Evolutionary conservation across 2,329 filamentous ascomycete species (phyloP).

Genomic region (Anthostomella pinea): DNA sequence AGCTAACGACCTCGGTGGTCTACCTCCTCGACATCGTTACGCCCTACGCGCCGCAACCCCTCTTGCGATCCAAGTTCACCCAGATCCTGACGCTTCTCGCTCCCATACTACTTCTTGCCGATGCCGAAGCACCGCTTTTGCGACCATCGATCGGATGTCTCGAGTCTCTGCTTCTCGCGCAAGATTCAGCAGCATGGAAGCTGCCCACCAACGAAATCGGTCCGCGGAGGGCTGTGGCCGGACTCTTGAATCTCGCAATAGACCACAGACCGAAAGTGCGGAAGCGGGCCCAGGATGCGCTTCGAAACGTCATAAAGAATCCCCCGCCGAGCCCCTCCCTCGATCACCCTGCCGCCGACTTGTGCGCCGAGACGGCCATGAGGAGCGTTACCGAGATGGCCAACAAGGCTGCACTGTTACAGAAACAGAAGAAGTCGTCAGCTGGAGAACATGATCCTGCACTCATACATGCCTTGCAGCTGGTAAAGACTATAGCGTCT

Average conservation of each 20-base stretch:
- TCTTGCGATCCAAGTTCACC: constrained; percentile 91
- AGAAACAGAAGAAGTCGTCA: constrained; percentile 65
- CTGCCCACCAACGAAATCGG: constrained; percentile 79
- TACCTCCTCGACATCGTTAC: constrained; percentile 95
- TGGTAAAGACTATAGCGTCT: constrained; percentile 84
- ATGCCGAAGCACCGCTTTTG: constrained; percentile 83
- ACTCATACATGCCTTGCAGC: constrained; percentile 85
- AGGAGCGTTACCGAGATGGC: constrained; percentile 75
- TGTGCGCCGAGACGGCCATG: constrained; percentile 91
- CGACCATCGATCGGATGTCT: constrained; percentile 88
- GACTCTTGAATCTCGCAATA: constrained; percentile 77
- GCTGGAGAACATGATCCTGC: constrained; percentile 70
- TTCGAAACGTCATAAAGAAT: constrained; percentile 77
- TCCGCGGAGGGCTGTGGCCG: constrained; percentile 82
- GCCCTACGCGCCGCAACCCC: constrained; percentile 75
- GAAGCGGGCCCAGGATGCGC: constrained; percentile 86
- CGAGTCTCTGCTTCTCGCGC: constrained; percentile 84
- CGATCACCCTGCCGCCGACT: constrained; percentile 91
- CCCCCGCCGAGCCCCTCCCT: constrained; percentile 88
- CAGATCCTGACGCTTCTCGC: constrained; percentile 86
- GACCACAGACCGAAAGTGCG: constrained; percentile 91
- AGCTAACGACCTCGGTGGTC: constrained; percentile 80
- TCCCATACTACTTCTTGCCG: constrained; percentile 73
- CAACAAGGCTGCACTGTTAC: constrained; percentile 56
- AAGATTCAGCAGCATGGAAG: constrained; percentile 86